phyloP scores from a whole-genome alignment of 1,284 basidiomycete genomes.

The Afroboletus lepidellus region DNA sequence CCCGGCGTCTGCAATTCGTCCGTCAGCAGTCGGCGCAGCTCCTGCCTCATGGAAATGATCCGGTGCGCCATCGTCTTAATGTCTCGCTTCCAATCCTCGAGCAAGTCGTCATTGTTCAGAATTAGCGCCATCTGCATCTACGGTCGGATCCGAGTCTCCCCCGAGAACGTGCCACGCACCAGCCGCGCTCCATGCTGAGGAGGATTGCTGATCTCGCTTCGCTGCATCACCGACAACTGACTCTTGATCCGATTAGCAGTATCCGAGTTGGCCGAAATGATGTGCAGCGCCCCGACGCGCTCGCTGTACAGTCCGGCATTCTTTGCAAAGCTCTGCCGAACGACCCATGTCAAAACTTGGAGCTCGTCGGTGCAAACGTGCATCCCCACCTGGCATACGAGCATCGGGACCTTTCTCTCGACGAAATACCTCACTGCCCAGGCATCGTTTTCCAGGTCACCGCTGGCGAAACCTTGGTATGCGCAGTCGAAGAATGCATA shows the following conservation, averaged over 20 bases:
- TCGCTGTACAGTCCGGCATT: constrained; percentile 94
- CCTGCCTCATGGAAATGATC: constrained; percentile 87
- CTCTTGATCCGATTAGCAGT: constrained; percentile 74
- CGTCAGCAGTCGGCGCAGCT: constrained; percentile 76
- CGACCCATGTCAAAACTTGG: constrained; percentile 14
- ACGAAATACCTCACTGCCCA: constrained; percentile 80
- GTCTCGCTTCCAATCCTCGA: constrained; percentile 87
- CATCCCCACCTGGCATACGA: constrained; percentile 81
- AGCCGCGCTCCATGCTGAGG: constrained; percentile 88
- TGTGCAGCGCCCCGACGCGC: constrained; percentile 83
- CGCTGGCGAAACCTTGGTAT: constrained; percentile 92
- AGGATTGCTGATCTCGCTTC: constrained; percentile 93
- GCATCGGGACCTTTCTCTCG: constrained; percentile 67
- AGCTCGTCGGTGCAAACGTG: neutral
- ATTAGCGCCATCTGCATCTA: constrained; percentile 68
- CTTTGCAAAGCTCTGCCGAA: constrained; percentile 85
- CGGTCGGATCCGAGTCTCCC: neutral
- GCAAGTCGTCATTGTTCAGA: constrained; percentile 69
- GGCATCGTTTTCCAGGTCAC: constrained; percentile 75
- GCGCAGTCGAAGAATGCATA: constrained; percentile 95
- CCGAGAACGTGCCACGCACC: constrained; percentile 44
- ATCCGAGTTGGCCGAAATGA: constrained; percentile 62
- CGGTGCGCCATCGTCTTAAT: constrained; percentile 90
- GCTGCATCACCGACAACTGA: constrained; percentile 84
- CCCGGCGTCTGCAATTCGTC: constrained; percentile 89